Conservation (phyloP, 805 yeast genomes). For the Candida broadrunensis region DNA sequence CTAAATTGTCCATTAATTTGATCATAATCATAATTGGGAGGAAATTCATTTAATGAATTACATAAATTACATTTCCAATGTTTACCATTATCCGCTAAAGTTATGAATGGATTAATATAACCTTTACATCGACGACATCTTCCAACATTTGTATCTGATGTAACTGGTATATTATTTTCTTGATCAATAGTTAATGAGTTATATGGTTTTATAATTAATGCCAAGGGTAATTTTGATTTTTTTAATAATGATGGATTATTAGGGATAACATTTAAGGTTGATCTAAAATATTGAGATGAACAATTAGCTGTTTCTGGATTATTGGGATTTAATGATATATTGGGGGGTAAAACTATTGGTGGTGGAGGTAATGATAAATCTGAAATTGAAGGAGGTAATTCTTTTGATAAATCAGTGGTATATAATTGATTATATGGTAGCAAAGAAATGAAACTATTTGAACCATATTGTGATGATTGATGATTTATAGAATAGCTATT, state of each 20-base stretch:
- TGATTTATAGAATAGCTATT: background rate
- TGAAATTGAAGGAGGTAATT: slow-evolving; percentile 86
- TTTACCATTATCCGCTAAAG: slow-evolving; percentile 70
- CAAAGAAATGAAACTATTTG: background rate
- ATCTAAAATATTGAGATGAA: slow-evolving; percentile 71
- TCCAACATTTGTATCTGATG: slow-evolving; percentile 73
- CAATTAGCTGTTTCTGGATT: slow-evolving; percentile 61
- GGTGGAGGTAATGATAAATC: slow-evolving; percentile 92
- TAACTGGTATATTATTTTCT: slow-evolving; percentile 69
- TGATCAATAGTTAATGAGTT: slow-evolving; percentile 67
- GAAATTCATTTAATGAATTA: slow-evolving; percentile 83
- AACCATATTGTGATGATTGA: slow-evolving; percentile 4
- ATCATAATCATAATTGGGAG: slow-evolving; percentile 74
- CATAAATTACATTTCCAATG: slow-evolving; percentile 97
- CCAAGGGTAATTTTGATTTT: slow-evolving; percentile 89
- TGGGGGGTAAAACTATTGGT: slow-evolving; percentile 72
- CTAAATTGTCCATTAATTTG: slow-evolving; percentile 50
- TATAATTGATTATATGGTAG: slow-evolving; percentile 76
- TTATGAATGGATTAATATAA: slow-evolving; percentile 88
- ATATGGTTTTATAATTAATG: slow-evolving; percentile 86
- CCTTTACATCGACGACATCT: slow-evolving; percentile 98
- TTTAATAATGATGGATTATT: slow-evolving; percentile 66
- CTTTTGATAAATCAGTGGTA: slow-evolving; percentile 79
- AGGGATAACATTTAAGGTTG: slow-evolving; percentile 89
- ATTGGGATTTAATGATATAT: slow-evolving; percentile 57